A percentile compares a stretch with the other conserved stretches of the same genome.
Evolutionary conservation across 2,329 filamentous ascomycete genomes (phyloP).

Genomic region (Esteya vermicola): DNA sequence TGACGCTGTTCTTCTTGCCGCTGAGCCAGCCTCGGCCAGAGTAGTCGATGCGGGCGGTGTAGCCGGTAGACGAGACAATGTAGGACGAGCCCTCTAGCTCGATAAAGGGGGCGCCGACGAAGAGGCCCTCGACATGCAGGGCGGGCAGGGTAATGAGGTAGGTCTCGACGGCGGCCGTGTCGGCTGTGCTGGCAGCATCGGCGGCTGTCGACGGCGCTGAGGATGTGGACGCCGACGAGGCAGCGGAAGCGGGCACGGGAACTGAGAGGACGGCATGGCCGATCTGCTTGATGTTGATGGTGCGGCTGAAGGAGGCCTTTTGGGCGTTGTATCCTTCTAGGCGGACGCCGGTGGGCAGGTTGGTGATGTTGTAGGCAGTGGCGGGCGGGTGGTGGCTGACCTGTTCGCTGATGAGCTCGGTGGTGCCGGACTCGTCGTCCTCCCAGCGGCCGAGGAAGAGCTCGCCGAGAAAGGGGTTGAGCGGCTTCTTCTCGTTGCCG

Average conservation of each 20-base stretch:
- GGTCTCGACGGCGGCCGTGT: constrained; percentile 36
- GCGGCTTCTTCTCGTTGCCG: constrained; percentile 91
- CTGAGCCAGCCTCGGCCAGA: constrained; percentile 87
- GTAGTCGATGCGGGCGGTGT: constrained; percentile 82
- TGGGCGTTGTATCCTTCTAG: constrained; percentile 89
- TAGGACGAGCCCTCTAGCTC: constrained; percentile 77
- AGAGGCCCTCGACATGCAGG: constrained; percentile 86
- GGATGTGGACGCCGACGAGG: too few relatives aligned
- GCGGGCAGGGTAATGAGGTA: constrained; percentile 86
- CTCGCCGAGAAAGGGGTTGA: constrained; percentile 93
- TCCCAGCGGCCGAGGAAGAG: constrained; percentile 87
- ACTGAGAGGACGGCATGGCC: constrained; percentile 77
- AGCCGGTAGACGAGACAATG: constrained; percentile 78
- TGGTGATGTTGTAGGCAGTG: constrained; percentile 87
- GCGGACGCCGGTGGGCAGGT: constrained; percentile 65
- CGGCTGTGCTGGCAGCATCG: not conserved
- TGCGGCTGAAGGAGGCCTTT: constrained; percentile 86
- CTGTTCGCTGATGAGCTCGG: constrained; percentile 83
- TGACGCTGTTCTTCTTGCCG: constrained; percentile 89
- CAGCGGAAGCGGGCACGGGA: constrained; percentile 34
- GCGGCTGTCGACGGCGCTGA: too few relatives aligned
- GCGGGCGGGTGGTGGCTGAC: constrained; percentile 90
- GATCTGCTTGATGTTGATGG: constrained; percentile 89
- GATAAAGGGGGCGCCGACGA: constrained; percentile 75
- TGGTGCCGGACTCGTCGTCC: constrained; percentile 63